Evolutionary conservation across 2,329 filamentous ascomycete genomes (phyloP), one percentile per base, ranked within the genome.

Genomic region (Cladophialophora yegresii): DNA sequence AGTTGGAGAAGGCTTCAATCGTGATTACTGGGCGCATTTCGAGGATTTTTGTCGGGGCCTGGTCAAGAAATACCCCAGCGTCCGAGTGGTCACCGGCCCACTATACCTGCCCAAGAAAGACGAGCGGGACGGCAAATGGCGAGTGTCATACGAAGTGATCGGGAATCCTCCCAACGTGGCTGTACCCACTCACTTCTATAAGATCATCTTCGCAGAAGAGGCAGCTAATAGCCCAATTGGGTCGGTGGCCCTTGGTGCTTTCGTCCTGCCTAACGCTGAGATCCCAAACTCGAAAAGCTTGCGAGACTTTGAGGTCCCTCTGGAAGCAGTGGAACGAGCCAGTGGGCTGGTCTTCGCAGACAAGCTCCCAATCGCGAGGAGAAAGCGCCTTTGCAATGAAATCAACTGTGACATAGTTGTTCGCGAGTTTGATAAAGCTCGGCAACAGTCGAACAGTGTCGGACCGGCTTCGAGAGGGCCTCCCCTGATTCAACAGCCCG

Each of bases 1-100:
- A 80, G 95, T 99, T 32, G 95, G 95, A 70, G 92, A 97, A 75
- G 95, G 95, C 64, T 99, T 99, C 84, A 99, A 99, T 81, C 86
- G 95, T 58, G 95, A 99, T 80, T 99, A 99, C 85, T 99, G 95
- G 95, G 90, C 95, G 43, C 95, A 99, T 77, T 93, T 99, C 71
- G 95, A 99, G 80, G 93, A 97, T 75, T 99, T 98, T 75, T 97
- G 93, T 79, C 86, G 95, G 9, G 83, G 92, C 20, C 82, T 99
- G 69, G 93, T 93, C 0, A 79, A 82, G 54, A 84, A 82, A 60
- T 99, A 97, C 75, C 93, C 93, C 0, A 90, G 86, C 49, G 93
- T 99, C 28, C 85, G 95, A 67, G 89, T 98, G 71, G 91, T 97
- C 62, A 99, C 95, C 0, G 95, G 95, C 0, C 95, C 95, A 2